Percentiles rank a stretch among this genome's conserved stretches.
Evolutionary conservation across 805 yeast species (phyloP).

Genomic region (Barnettozyma populi): DNA sequence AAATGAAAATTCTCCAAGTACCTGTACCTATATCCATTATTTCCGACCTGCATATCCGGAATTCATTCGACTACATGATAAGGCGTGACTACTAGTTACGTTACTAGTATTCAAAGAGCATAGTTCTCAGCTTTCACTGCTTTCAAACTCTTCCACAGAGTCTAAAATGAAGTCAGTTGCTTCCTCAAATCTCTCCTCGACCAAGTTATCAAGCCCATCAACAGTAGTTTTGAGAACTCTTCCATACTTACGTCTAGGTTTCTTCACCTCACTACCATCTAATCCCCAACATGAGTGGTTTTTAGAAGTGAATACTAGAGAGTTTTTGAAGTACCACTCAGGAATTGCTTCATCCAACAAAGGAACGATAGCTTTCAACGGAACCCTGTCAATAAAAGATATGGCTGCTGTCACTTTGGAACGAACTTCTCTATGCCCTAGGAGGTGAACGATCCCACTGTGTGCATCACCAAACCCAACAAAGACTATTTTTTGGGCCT

Average conservation of each 20-base stretch:
- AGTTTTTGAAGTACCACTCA: slow-evolving; percentile 88
- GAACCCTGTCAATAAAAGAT: slow-evolving; percentile 60
- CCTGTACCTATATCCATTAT: neutral
- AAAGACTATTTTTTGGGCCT: slow-evolving; percentile 64
- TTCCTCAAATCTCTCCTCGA: slow-evolving; percentile 80
- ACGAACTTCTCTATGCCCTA: slow-evolving; percentile 72
- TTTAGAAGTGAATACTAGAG: slow-evolving; percentile 72
- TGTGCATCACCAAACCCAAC: slow-evolving; percentile 89
- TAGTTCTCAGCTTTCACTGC: slow-evolving; percentile 22
- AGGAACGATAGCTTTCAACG: slow-evolving; percentile 76
- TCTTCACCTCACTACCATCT: slow-evolving; percentile 42
- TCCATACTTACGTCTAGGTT: slow-evolving; percentile 88
- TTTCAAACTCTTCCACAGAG: slow-evolving; percentile 64
- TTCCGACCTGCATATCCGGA: neutral
- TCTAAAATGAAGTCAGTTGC: slow-evolving; percentile 80
- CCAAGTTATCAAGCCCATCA: slow-evolving; percentile 70
- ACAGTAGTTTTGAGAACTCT: slow-evolving; percentile 70
- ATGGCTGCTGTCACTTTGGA: slow-evolving; percentile 67
- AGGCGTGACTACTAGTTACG: too few species aligned
- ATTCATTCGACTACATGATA: neutral
- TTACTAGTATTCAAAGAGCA: neutral
- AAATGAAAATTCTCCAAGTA: neutral
- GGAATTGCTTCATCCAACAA: slow-evolving; percentile 83
- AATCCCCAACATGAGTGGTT: slow-evolving; percentile 80
- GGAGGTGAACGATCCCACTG: slow-evolving; percentile 77